Percentiles rank a stretch among this genome's conserved stretches.
Conservation (phyloP, 2,329 filamentous ascomycete genomes). For the Pseudopyricularia cyperi region DNA sequence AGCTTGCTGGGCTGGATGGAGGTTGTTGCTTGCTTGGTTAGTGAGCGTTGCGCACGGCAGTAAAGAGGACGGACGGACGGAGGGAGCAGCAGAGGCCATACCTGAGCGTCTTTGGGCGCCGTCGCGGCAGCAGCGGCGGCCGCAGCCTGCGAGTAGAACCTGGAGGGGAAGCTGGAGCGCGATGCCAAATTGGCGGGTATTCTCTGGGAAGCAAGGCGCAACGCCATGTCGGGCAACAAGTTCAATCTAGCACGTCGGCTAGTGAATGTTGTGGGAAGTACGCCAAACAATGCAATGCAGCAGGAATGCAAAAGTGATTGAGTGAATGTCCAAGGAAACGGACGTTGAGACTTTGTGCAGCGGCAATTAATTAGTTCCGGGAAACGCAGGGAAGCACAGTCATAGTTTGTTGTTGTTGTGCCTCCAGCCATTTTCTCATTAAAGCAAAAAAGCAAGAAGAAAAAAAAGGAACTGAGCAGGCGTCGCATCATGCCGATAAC, state of each 20-base stretch:
- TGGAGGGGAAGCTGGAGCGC: background rate
- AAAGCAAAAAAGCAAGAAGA: background rate
- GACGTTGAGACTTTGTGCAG: background rate
- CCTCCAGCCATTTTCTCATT: too few relatives aligned
- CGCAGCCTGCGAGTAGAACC: slow-evolving; percentile 1
- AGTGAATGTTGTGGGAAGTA: background rate
- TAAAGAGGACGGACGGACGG: background rate
- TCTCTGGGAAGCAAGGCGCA: background rate
- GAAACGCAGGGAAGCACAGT: background rate
- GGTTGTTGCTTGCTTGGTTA: background rate
- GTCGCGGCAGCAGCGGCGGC: background rate
- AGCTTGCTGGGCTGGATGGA: background rate
- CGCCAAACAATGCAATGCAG: too few relatives aligned
- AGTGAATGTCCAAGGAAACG: background rate
- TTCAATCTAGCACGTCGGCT: background rate
- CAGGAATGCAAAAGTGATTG: background rate
- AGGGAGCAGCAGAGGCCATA: background rate
- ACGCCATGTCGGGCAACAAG: background rate
- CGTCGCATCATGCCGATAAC: background rate
- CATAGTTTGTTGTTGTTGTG: too few relatives aligned
- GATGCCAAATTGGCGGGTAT: slow-evolving; percentile 4
- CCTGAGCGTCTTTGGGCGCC: background rate
- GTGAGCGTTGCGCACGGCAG: background rate
- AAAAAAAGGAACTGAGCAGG: background rate
- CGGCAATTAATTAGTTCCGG: background rate